These are phyloP conservation scores for Tulasnella sp. DNA, from an alignment of 768 basidiomycete species.

Conservation along the genomic window DNA sequence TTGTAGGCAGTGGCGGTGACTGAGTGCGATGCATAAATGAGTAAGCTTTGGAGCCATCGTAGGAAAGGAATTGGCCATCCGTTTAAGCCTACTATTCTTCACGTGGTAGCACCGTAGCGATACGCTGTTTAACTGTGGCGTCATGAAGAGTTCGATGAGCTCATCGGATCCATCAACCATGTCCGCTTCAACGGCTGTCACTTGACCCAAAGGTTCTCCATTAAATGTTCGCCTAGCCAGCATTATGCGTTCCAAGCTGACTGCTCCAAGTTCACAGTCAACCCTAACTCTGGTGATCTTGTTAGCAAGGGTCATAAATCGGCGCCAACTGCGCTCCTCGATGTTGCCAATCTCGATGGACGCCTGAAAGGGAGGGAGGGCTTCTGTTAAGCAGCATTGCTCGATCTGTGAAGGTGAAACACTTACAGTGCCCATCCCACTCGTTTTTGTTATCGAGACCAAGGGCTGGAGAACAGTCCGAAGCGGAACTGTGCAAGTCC, in stretches of 20 bases:
- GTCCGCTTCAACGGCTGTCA: background rate
- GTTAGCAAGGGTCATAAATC: background rate
- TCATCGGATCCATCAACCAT: background rate
- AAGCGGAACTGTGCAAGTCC: background rate
- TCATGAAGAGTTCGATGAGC: background rate
- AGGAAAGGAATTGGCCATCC: too few relatives aligned
- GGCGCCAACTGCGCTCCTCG: background rate
- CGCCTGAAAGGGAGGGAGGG: background rate
- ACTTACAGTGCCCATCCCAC: background rate
- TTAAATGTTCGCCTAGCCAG: background rate
- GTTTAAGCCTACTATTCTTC: too few relatives aligned
- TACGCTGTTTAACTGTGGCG: background rate
- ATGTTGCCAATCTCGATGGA: background rate
- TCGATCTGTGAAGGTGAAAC: background rate
- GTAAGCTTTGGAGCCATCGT: too few relatives aligned
- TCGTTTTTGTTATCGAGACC: background rate
- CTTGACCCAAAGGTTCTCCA: background rate
- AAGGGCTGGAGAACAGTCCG: background rate
- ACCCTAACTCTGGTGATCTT: background rate
- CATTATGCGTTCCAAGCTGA: background rate
- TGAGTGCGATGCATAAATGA: too few relatives aligned
- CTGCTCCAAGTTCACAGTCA: background rate
- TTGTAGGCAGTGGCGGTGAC: too few relatives aligned
- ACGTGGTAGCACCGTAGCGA: too few relatives aligned
- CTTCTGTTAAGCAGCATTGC: background rate